Evolutionary conservation across 768 basidiomycete genomes (phyloP), one percentile per base, ranked within the genome.

Genomic region (Asterophora lycoperdoides): DNA sequence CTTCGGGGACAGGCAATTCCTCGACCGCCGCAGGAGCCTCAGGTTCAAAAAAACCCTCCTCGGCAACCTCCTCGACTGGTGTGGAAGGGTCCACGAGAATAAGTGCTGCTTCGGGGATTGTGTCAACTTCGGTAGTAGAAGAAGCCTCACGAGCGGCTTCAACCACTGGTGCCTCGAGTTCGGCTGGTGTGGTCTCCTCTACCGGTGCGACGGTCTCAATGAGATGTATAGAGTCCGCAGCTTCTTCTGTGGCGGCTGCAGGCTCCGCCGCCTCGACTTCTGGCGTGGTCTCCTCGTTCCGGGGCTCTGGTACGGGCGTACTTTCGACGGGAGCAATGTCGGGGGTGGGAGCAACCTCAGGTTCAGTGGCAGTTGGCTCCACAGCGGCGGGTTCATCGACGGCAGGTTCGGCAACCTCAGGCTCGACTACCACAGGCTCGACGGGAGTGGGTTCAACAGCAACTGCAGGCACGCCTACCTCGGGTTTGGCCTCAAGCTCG

Each of bases 401-500:
- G 18, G 44, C 33, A 32, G 14, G 5, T 32, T 45, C 44, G 13
- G 19, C 6, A 6, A 32, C 34, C 44, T 46, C 44, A 7, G 34
- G n/a, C 23, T 6, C 18, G 14, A 20, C 8, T n/a, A 32, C 34
- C 44, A 37, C 44, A 7, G 34, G n/a, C 23, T 6, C 18, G 14
- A 20, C 8, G 20, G 39, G 20, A 28, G 44, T 15, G 40, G 40
- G 41, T 38, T 40, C 38, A 19, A 36, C 39, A 18, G 9, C 15
- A 29, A 17, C 23, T 34, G 56, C 60, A 23, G 38, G 49, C 33
- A 37, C 39, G 11, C 53, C 34, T 26, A 40, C 23, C 38, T 20
- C 38, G 3, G 13, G 10, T 19, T 35, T 17, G 20, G 30, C 41
- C 18, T 43, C 52, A 17, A 17, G 41, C 5, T 15, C 35, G n/a